Conservation (phyloP, 1,139 yeast genomes). For the Yamadazyma diddensiae region DNA sequence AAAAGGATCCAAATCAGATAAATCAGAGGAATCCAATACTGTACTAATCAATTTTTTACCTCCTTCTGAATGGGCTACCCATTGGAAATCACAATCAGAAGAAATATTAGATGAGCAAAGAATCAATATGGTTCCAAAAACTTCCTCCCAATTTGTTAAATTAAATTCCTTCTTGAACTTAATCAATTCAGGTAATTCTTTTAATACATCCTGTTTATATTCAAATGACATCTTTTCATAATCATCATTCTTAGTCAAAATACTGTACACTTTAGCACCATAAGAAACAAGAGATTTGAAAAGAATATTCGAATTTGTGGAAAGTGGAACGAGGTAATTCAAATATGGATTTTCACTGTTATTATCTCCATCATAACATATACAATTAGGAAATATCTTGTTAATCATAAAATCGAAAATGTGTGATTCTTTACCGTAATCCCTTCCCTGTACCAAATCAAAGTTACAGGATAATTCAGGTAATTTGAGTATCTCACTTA, state of each 20-base stretch:
- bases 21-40: constrained; percentile 1
- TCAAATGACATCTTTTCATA: constrained; percentile 22
- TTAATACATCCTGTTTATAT: constrained; percentile 23
- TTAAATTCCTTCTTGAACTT: constrained; percentile 17
- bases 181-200: constrained; percentile 26
- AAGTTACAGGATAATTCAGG: not conserved
- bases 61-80: constrained; percentile 33
- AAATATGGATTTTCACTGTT: constrained; percentile 28
- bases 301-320: constrained; percentile 25
- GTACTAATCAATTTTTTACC: constrained; percentile 26
- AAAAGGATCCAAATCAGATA: constrained; percentile 10
- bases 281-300: constrained; percentile 31
- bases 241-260: constrained; percentile 21
- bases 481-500: not conserved
- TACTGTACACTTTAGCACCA: constrained; percentile 30
- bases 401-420: constrained; percentile 27
- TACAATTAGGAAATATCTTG: constrained; percentile 32
- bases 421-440: constrained; percentile 16
- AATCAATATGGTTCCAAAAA: constrained; percentile 33
- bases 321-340: constrained; percentile 31
- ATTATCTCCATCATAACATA: constrained; percentile 21
- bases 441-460: not conserved
- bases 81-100: constrained; percentile 32
- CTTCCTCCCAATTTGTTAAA: constrained; percentile 32
- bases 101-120: constrained; percentile 38